Evolutionary conservation across 2,329 filamentous ascomycete genomes (phyloP).

Genomic region (Sphaerostilbella broomeana): DNA sequence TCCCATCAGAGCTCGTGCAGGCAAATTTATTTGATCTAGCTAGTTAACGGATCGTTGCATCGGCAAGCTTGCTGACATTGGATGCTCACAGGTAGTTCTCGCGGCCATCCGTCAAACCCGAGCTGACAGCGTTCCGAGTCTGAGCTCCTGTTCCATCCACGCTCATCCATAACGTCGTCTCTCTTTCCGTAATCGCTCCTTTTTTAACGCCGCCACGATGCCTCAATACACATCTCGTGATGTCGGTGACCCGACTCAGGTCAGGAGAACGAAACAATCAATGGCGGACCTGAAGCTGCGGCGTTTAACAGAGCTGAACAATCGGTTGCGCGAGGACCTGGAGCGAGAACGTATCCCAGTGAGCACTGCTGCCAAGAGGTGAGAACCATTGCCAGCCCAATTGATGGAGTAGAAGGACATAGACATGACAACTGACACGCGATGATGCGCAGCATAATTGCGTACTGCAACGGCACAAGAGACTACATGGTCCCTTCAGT

Average conservation of each 20-base stretch:
- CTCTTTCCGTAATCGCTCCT: constrained; percentile 8
- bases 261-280: constrained; percentile 94
- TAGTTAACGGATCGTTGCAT: neutral
- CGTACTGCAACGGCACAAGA: constrained; percentile 94
- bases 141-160: constrained; percentile 6
- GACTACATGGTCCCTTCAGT: constrained; percentile 99
- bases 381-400: no score
- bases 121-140: constrained; percentile 6
- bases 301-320: constrained; percentile 93
- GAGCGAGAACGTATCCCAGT: constrained; percentile 94
- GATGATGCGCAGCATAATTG: constrained; percentile 68
- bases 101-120: constrained; percentile 7
- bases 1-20: neutral
- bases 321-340: constrained; percentile 88
- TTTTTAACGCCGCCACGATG: constrained; percentile 38
- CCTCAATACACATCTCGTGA: constrained; percentile 62
- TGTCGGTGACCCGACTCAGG: constrained; percentile 60
- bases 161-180: constrained; percentile 14
- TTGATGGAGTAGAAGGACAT: neutral
- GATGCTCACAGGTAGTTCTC: constrained; percentile 11
- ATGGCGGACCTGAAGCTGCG: constrained; percentile 98
- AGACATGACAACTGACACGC: constrained; percentile 6
- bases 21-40: neutral
- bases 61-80: neutral
- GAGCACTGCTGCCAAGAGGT: constrained; percentile 86